Percentiles rank a stretch among this genome's conserved stretches.
phyloP scores from a whole-genome alignment of 331 rosid genomes.

The Malus hybrid region DNA sequence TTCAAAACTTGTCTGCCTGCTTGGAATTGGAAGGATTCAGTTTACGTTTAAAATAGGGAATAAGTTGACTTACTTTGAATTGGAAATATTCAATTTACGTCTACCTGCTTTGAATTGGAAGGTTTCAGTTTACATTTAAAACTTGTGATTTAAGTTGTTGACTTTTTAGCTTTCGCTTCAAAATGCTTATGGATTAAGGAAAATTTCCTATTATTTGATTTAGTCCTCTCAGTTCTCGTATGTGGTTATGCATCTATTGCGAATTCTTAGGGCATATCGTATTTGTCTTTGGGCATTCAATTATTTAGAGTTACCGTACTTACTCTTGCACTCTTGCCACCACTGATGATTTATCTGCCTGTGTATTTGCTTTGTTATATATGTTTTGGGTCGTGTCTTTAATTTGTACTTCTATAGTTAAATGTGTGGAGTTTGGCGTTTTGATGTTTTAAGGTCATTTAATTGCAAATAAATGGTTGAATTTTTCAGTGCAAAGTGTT shows the following conservation, averaged over 20 bases:
- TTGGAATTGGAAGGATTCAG: no score
- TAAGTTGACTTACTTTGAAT: no score
- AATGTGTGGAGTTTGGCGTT: neutral
- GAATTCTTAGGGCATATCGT: neutral
- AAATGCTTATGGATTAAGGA: neutral
- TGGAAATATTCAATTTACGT: no score
- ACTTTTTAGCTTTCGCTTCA: neutral
- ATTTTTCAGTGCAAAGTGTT: neutral
- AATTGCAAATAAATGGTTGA: neutral
- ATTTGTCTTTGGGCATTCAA: neutral
- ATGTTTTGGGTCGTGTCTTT: neutral
- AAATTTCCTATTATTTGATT: neutral
- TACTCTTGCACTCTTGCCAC: neutral
- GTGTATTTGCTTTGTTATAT: neutral
- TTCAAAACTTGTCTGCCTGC: no score
- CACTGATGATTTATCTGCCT: neutral
- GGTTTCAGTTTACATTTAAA: no score
- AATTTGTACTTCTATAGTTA: neutral
- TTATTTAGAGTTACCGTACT: neutral
- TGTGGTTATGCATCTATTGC: neutral
- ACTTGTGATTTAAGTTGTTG: neutral
- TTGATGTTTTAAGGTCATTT: neutral
- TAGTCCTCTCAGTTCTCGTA: neutral
- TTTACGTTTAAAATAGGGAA: no score
- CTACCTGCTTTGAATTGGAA: no score